Conservation (phyloP, 345 rosid species). For the Euphorbia lathyris region DNA sequence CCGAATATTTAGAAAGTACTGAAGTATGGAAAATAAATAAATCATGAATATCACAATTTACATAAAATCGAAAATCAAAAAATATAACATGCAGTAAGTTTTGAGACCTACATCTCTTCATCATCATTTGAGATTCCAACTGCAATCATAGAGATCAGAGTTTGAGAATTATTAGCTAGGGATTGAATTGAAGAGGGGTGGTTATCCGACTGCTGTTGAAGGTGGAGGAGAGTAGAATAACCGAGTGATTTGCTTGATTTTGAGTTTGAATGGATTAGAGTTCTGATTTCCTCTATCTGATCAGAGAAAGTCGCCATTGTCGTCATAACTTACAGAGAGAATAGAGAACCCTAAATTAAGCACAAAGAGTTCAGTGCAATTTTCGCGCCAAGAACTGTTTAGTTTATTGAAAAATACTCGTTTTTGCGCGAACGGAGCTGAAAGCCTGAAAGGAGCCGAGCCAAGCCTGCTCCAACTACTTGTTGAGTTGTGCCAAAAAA, state of each 20-base stretch:
- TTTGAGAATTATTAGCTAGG: conserved; percentile 28
- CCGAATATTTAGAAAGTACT: background rate
- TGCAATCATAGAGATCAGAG: conserved; percentile 22
- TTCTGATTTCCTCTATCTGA: conserved; percentile 37
- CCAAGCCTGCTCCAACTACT: too few relatives aligned
- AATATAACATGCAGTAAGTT: background rate
- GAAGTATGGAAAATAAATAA: background rate
- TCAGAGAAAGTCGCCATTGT: conserved; percentile 30
- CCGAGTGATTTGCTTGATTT: conserved; percentile 35
- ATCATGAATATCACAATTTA: background rate
- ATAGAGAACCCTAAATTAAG: conserved; percentile 1
- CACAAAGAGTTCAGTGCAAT: background rate
- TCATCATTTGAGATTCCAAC: conserved; percentile 33
- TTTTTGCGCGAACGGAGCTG: too few relatives aligned
- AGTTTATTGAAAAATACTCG: background rate
- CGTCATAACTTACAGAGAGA: background rate
- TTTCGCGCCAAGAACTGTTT: conserved; percentile 27
- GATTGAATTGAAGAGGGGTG: conserved; percentile 28
- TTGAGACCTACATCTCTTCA: conserved; percentile 43
- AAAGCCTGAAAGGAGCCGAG: too few relatives aligned
- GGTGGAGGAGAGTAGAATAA: conserved; percentile 36
- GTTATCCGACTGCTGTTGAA: conserved; percentile 38
- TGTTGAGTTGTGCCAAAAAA: too few relatives aligned
- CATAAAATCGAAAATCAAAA: background rate
- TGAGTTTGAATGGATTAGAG: conserved; percentile 28